phyloP scores from a whole-genome alignment of 495 filamentous ascomycete genomes.

The Rhizodiscina lignyota region DNA sequence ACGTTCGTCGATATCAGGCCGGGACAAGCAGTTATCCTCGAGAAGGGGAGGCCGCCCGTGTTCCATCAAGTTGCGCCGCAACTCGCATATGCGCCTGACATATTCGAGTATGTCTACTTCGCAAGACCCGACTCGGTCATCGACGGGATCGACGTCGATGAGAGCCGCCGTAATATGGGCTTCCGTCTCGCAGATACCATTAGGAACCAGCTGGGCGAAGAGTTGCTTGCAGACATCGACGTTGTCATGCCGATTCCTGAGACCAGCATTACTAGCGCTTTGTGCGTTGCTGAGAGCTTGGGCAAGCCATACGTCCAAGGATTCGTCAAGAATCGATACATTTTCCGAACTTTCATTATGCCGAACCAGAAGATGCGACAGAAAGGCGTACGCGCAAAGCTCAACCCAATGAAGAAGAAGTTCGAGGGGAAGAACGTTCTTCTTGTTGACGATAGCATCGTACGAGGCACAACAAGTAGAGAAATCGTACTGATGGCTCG shows the following conservation, averaged over 20 bases:
- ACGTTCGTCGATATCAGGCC: slow-evolving; percentile 74
- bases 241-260: slow-evolving; percentile 83
- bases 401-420: slow-evolving; percentile 74
- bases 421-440: slow-evolving; percentile 74
- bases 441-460: slow-evolving; percentile 85
- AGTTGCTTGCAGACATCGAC: slow-evolving; percentile 71
- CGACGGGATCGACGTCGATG: slow-evolving; percentile 84
- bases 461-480: slow-evolving; percentile 75
- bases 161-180: slow-evolving; percentile 84
- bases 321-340: slow-evolving; percentile 91
- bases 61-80: slow-evolving; percentile 61
- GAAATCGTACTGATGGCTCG: slow-evolving; percentile 91
- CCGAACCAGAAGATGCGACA: slow-evolving; percentile 71
- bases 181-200: slow-evolving; percentile 70
- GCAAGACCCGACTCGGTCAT: slow-evolving; percentile 79
- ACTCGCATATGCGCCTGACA: slow-evolving; percentile 72
- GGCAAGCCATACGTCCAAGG: slow-evolving; percentile 69
- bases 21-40: slow-evolving; percentile 85
- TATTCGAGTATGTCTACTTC: slow-evolving; percentile 85
- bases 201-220: slow-evolving; percentile 50
- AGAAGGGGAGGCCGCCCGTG: slow-evolving; percentile 61
- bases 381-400: slow-evolving; percentile 59
- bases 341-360: slow-evolving; percentile 95
- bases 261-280: slow-evolving; percentile 72
- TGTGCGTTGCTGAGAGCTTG: slow-evolving; percentile 58